A percentile compares a stretch with the other conserved stretches of the same genome.
These are phyloP conservation scores for Phlyctochytrium bullatum DNA, from an alignment of 192 early-diverging fungal genomes.

Conservation along the genomic window DNA sequence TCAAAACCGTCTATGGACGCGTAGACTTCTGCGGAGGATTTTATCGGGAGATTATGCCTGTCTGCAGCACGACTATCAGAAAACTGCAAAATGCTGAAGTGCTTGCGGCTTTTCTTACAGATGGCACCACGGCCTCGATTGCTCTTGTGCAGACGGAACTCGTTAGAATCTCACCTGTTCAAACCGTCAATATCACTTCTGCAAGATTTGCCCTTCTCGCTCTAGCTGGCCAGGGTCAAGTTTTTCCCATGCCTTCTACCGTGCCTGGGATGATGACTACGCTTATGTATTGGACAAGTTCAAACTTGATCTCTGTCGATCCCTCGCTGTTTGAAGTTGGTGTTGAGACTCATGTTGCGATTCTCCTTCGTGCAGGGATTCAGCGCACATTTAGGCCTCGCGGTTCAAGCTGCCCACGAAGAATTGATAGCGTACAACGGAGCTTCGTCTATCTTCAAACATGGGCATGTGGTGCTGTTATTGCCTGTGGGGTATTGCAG, in stretches of 20 bases:
- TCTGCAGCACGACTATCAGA: conserved; percentile 16
- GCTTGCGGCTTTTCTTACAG: conserved; percentile 15
- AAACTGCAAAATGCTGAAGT: conserved; percentile 2
- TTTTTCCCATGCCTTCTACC: conserved; percentile 7
- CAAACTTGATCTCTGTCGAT: conserved; percentile 16
- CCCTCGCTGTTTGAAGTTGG: conserved; percentile 15
- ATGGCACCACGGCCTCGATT: conserved; percentile 25
- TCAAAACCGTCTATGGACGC: neutral
- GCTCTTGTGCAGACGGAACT: neutral
- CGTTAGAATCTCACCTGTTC: neutral
- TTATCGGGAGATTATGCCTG: neutral
- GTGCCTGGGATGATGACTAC: conserved; percentile 21
- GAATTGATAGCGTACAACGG: neutral
- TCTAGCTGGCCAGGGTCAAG: neutral
- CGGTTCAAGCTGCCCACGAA: conserved; percentile 4
- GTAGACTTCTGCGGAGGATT: neutral
- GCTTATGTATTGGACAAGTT: conserved; percentile 17
- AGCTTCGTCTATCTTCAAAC: conserved; percentile 3
- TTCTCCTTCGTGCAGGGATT: conserved; percentile 18
- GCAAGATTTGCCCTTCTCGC: neutral
- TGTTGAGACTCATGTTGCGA: conserved; percentile 13
- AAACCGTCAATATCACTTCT: neutral
- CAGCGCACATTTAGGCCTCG: conserved; percentile 5
- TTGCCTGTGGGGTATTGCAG: conserved; percentile 11
- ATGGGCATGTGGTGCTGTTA: neutral